These are phyloP conservation scores for Suillus weaverae DNA, from an alignment of 768 basidiomycete species.

Conservation along the genomic window DNA sequence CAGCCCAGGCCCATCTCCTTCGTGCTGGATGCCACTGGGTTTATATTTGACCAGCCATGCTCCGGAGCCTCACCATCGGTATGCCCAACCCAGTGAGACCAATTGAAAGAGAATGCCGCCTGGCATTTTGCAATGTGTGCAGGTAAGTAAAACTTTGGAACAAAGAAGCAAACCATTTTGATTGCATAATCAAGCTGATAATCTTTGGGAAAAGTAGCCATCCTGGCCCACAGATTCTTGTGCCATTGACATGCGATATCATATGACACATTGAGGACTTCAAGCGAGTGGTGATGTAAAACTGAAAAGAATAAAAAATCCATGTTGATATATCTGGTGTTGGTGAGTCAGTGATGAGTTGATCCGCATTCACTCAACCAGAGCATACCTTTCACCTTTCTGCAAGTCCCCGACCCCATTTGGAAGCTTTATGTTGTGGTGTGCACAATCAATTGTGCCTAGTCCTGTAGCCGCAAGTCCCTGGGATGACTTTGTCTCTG, in stretches of 20 bases:
- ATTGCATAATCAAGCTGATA: not conserved
- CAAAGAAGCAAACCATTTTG: conserved; percentile 10
- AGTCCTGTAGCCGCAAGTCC: too few relatives aligned
- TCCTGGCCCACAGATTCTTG: conserved; percentile 5
- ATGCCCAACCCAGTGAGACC: conserved; percentile 23
- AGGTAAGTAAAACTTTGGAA: conserved; percentile 39
- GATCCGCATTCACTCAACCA: too few relatives aligned
- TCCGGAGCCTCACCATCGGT: conserved; percentile 40
- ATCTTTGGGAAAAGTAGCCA: conserved; percentile 4
- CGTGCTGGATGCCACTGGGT: conserved; percentile 29
- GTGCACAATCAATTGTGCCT: too few relatives aligned
- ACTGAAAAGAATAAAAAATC: not conserved
- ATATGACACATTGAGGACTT: conserved; percentile 9
- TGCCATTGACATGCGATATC: conserved; percentile 30
- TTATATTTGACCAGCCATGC: conserved; percentile 33
- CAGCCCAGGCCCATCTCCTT: conserved; percentile 36
- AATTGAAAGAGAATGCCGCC: conserved; percentile 28
- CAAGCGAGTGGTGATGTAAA: not conserved
- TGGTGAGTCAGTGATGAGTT: too few relatives aligned
- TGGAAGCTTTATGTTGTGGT: too few relatives aligned
- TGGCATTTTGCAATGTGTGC: conserved; percentile 32
- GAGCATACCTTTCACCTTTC: conserved; percentile 1
- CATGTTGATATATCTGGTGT: conserved; percentile 1
- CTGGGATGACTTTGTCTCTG: too few relatives aligned
- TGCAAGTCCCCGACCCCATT: too few relatives aligned